A percentile compares a stretch with the other conserved stretches of the same genome.
Conservation (phyloP, 768 basidiomycete genomes). For the Agaricus blazei region DNA sequence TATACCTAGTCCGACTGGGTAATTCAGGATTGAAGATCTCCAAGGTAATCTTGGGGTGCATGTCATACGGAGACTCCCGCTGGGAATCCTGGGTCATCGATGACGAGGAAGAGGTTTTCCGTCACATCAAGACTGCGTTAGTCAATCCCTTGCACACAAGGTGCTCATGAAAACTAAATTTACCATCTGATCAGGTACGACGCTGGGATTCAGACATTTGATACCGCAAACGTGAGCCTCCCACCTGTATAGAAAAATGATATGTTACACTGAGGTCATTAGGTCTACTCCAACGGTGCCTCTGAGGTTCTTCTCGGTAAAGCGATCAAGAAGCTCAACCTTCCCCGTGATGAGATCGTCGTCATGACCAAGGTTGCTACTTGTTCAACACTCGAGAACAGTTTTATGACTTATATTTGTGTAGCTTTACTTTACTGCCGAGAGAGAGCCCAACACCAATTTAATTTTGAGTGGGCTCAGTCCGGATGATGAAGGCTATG, state of each 20-base stretch:
- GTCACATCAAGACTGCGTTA: constrained; percentile 33
- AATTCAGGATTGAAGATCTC: constrained; percentile 60
- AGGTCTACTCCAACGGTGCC: constrained; percentile 63
- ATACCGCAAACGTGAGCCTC: constrained; percentile 41
- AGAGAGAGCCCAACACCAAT: constrained; percentile 15
- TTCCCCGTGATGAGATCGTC: constrained; percentile 74
- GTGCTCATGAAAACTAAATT: background rate
- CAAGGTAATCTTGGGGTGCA: constrained; percentile 58
- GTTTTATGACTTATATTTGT: background rate
- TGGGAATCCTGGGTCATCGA: constrained; percentile 46
- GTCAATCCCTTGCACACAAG: constrained; percentile 1
- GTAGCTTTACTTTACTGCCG: constrained; percentile 35
- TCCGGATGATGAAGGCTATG: constrained; percentile 40
- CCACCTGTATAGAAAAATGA: constrained; percentile 1
- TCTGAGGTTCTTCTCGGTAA: constrained; percentile 69
- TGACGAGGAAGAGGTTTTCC: constrained; percentile 45
- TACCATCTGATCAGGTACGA: constrained; percentile 37
- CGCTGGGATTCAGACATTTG: constrained; percentile 60
- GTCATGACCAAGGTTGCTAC: constrained; percentile 64
- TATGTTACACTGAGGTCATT: background rate
- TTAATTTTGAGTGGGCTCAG: constrained; percentile 12
- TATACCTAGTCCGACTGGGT: constrained; percentile 35
- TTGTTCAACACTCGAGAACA: background rate
- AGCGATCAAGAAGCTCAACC: constrained; percentile 58
- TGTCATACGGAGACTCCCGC: constrained; percentile 50